Base-by-base conservation (phyloP, 345 rosid species). In the Pistacia integerrima region DNA sequence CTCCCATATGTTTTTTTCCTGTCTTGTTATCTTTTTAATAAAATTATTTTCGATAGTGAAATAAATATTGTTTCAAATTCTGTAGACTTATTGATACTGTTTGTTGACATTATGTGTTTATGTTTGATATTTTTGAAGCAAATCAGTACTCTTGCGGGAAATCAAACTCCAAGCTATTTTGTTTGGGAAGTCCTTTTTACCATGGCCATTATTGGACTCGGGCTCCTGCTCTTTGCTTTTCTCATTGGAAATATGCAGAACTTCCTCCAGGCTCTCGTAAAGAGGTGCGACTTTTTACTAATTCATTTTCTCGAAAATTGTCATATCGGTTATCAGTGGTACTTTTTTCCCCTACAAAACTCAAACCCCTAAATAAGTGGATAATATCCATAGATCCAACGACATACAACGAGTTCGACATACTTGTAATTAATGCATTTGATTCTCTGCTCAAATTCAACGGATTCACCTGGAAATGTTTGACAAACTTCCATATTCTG, bases 211-310 rank as follows among this genome's bases (percentile, higher is more conserved):
- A 79, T 91, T 17, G 97, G 95, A 79, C 61, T 93, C 20, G 99
- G 99, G 20, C 97, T 95, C 72, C 79, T 95, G 88, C 94, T 95
- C 48, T 95, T 95, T 74, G 98, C 96, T 49, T 91, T 88, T 78
- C 94, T 95, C 76, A 93, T 93, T 74, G 99, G 99, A 67, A 95
- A 95, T 81, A 95, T 93, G 89, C 99, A 95, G 81, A 95, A 92
- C 79, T 90, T 95, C 82, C 98, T 95, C 78, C 98, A 88, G 79
- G 87, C 97, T 79, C 90, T 92, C 58, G 96, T 89, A 57, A 82
- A 83, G 77, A 93, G 98, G 99, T 95, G 82, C 4, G 20, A 16
- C 28, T 62, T 62, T 73, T 55, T 59, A 33, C 11, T 61, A 46
- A 16, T 11, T 75, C 6, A 14, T 74, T 20, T 46, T 30, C 64